These are phyloP conservation scores for Rubroshorea leprosula DNA, from an alignment of 345 rosid species.

Conservation along the genomic window DNA sequence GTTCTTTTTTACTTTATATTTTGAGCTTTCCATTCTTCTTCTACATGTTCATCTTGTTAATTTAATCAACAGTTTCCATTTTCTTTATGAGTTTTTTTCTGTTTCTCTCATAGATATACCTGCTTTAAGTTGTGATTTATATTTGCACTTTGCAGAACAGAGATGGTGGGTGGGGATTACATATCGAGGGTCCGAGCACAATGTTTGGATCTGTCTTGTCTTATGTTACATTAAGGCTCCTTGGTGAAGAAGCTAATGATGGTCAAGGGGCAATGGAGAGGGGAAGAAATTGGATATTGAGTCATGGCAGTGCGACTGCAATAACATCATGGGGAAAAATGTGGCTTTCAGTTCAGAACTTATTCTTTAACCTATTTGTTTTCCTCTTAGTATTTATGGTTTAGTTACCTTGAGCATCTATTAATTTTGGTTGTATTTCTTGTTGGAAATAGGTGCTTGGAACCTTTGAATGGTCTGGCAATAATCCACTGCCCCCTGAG, in stretches of 20 bases:
- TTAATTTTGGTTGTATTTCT: conserved; percentile 21
- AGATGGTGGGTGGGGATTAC: conserved; percentile 99
- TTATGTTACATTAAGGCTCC: conserved; percentile 84
- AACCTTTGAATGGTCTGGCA: conserved; percentile 92
- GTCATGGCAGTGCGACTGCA: conserved; percentile 87
- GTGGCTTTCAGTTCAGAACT: conserved; percentile 93
- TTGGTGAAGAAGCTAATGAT: conserved; percentile 90
- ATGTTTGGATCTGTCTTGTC: conserved; percentile 92
- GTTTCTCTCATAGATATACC: background rate
- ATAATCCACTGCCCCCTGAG: conserved; percentile 97
- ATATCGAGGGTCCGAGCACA: conserved; percentile 95
- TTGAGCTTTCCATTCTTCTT: too few relatives aligned
- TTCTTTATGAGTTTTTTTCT: background rate
- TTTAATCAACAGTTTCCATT: too few relatives aligned
- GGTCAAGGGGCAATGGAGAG: conserved; percentile 77
- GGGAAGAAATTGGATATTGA: conserved; percentile 80
- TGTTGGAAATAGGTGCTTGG: conserved; percentile 68
- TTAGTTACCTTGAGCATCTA: conserved; percentile 9
- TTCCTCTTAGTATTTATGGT: background rate
- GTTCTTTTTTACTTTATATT: too few relatives aligned
- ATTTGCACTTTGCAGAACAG: conserved; percentile 73
- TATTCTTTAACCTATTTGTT: conserved; percentile 16
- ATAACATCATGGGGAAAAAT: conserved; percentile 95
- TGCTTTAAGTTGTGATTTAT: background rate
- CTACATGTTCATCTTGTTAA: too few relatives aligned